These are phyloP conservation scores for Hericium coralloides DNA, from an alignment of 768 basidiomycete genomes.

Conservation along the genomic window DNA sequence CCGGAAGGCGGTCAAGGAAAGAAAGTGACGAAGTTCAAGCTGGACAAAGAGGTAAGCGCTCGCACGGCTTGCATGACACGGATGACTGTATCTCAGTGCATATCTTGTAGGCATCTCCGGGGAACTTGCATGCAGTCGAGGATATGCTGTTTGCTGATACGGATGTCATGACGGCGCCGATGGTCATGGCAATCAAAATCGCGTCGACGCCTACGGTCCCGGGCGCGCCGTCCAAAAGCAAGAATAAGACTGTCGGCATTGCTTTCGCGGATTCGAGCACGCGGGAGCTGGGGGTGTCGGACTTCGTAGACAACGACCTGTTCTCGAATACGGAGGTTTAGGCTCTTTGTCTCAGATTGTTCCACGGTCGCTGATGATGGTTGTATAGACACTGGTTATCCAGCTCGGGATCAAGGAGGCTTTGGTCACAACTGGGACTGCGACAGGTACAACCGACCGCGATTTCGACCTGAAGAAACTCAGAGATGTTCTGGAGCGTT, in stretches of 20 bases:
- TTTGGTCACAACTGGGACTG: conserved; percentile 68
- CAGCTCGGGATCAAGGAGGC: conserved; percentile 98
- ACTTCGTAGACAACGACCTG: conserved; percentile 90
- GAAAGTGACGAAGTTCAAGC: conserved; percentile 61
- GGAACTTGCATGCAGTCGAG: conserved; percentile 51
- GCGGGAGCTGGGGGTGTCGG: conserved; percentile 79
- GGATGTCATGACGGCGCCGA: conserved; percentile 75
- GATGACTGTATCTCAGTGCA: not conserved
- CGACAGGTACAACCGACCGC: conserved; percentile 62
- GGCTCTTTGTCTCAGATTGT: not conserved
- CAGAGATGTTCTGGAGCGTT: conserved; percentile 79
- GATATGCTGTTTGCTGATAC: conserved; percentile 65
- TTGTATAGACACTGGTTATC: conserved; percentile 75
- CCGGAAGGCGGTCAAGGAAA: conserved; percentile 68
- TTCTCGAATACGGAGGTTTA: conserved; percentile 91
- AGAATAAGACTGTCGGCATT: conserved; percentile 67
- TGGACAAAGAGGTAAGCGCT: conserved; percentile 67
- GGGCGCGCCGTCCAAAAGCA: conserved; percentile 37
- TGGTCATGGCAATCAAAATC: conserved; percentile 84
- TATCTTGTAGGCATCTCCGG: conserved; percentile 53
- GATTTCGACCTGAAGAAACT: conserved; percentile 88
- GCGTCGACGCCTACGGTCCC: conserved; percentile 39
- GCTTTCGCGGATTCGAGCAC: conserved; percentile 89
- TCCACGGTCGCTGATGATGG: not conserved
- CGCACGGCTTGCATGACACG: not conserved